Base-by-base conservation (phyloP, 2,329 filamentous ascomycete genomes). In the Phaeosphaeriaceae sp. region DNA sequence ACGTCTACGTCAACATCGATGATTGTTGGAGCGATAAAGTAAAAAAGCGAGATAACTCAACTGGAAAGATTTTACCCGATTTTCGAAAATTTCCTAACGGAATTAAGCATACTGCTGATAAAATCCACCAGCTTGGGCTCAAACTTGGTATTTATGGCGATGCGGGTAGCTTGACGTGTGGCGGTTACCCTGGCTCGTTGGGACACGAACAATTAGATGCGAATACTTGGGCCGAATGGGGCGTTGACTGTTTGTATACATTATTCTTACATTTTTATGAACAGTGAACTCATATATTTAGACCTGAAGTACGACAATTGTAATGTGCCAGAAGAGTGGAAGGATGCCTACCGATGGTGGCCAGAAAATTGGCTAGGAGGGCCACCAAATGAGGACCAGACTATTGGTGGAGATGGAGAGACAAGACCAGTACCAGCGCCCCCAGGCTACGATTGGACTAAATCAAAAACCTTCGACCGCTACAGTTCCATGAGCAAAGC, bases 141-240 rank as follows among this genome's bases (percentile, higher is more conserved):
- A 87, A 87, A 63, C 64, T 87, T 3, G 85, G 85, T 0, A 83
- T 87, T 34, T 87, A 87, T 60, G 79, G 80, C 54, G 79, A 79
- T 65, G 80, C 80, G 1, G 81, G 81, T 35, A 73, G 45, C 3
- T 33, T 39, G 34, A 83, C 81, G 3, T 85, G 83, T 57, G 83
- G 76, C 1, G 78, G 78, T 2, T 86, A 84, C 58, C 79, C 82
- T 11, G 85, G 79, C 0, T 82, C 79, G 43, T 61, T 84, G 8
- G 83, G 80, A 3, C 76, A 81, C 56, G 84, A 87, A 58, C 63
- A 72, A 1, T 64, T 81, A 12, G 85, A 87, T 61, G 84, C 83
- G 0, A 67, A 75, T 18, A 79, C 81, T 0, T 85, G 80, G 56
- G 79, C 81, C 0, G 54, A 57, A 16, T 70, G 68, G 68, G 67